These are phyloP conservation scores for Ascochyta lentis DNA, from an alignment of 2,329 filamentous ascomycete species.

Conservation along the genomic window DNA sequence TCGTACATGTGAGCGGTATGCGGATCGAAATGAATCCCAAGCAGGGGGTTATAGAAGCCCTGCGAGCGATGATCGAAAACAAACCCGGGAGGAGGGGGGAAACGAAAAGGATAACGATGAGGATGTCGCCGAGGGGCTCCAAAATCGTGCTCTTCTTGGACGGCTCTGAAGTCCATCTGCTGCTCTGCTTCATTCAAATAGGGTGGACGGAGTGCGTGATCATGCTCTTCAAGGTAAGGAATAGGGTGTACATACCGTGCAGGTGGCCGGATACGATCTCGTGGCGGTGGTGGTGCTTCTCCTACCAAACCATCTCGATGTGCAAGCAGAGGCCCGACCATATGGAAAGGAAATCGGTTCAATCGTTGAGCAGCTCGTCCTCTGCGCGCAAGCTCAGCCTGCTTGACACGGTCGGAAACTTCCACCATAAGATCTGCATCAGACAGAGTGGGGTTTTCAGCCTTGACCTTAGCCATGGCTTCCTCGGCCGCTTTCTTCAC, in stretches of 20 bases:
- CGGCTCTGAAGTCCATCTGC: not conserved
- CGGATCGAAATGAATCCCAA: not conserved
- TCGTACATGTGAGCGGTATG: not conserved
- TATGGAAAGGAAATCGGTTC: conserved; percentile 30
- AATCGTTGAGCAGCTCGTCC: conserved; percentile 20
- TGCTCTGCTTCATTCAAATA: not conserved
- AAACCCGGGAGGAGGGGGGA: not conserved
- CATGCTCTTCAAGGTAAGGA: not conserved
- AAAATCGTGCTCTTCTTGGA: not conserved
- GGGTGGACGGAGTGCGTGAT: not conserved
- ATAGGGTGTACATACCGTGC: conserved; percentile 5
- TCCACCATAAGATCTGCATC: conserved; percentile 63
- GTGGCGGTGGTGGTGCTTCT: not conserved
- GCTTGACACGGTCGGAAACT: conserved; percentile 61
- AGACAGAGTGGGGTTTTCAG: conserved; percentile 67
- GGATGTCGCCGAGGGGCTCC: not conserved
- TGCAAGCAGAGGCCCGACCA: conserved; percentile 26
- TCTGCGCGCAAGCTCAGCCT: conserved; percentile 38
- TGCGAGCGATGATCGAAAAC: not conserved
- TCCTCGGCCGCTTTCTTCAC: conserved; percentile 66
- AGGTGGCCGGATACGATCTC: not conserved
- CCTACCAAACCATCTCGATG: conserved; percentile 3
- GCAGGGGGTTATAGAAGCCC: not conserved
- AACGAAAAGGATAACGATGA: not conserved
- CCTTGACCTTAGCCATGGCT: conserved; percentile 62